Evolutionary conservation across 2,329 filamentous ascomycete species (phyloP).

Genomic region (Penicillium freii): DNA sequence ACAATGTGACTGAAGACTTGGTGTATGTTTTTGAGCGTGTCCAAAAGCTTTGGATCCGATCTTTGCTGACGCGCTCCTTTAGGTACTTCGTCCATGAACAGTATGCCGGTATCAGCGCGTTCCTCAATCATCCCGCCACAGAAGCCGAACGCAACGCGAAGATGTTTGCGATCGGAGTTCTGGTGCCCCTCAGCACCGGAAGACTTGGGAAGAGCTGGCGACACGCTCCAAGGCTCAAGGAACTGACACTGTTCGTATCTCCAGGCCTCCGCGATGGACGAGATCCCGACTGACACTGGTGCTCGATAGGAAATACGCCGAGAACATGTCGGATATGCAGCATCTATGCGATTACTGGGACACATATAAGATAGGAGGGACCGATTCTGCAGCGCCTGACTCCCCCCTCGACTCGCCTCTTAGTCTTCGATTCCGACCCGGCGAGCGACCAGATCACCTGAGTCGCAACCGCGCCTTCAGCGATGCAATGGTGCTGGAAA

Average conservation of each 20-base stretch:
- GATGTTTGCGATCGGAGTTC: slow-evolving; percentile 86
- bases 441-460: slow-evolving; percentile 40
- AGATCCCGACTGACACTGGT: slow-evolving; percentile 14
- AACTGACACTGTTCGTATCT: slow-evolving; percentile 63
- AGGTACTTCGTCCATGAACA: slow-evolving; percentile 89
- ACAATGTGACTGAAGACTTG: slow-evolving; percentile 82
- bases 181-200: slow-evolving; percentile 83
- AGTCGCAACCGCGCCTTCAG: slow-evolving; percentile 42
- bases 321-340: slow-evolving; percentile 61
- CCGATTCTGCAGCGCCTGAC: slow-evolving; percentile 41
- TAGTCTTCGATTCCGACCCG: slow-evolving; percentile 53
- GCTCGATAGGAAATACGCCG: slow-evolving; percentile 53
- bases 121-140: slow-evolving; percentile 77
- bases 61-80: slow-evolving; percentile 14
- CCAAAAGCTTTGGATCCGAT: background rate
- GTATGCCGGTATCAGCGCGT: slow-evolving; percentile 87
- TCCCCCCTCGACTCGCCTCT: slow-evolving; percentile 55
- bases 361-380: slow-evolving; percentile 38
- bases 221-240: slow-evolving; percentile 73
- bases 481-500: slow-evolving; percentile 42
- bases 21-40: slow-evolving; percentile 43
- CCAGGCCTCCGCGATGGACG: background rate
- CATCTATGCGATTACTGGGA: slow-evolving; percentile 80
- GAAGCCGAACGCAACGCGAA: slow-evolving; percentile 80
- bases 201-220: slow-evolving; percentile 85